A percentile compares a stretch with the other conserved stretches of the same genome.
These are phyloP conservation scores for Podospora pseudopauciseta DNA, from an alignment of 495 filamentous ascomycete genomes.

Conservation along the genomic window DNA sequence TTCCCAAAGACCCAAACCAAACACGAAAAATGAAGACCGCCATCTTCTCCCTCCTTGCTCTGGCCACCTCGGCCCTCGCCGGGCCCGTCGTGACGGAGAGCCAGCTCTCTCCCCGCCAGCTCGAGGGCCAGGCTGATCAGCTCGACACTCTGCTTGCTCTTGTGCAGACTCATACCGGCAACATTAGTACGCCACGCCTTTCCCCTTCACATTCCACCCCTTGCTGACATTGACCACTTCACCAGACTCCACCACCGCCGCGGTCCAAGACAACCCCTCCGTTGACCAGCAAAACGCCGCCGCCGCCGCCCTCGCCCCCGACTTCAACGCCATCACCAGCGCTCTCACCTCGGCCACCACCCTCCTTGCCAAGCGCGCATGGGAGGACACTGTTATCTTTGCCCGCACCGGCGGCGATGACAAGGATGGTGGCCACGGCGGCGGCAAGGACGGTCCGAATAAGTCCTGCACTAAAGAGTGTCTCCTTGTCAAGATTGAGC, in stretches of 20 bases:
- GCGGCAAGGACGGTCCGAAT: background rate
- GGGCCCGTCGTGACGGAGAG: conserved; percentile 28
- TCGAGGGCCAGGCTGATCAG: conserved; percentile 33
- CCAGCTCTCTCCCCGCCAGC: conserved; percentile 15
- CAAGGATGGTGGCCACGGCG: background rate
- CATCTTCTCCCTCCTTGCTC: conserved; percentile 33
- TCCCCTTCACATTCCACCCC: background rate
- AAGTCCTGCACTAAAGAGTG: conserved; percentile 14
- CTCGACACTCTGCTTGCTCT: conserved; percentile 29
- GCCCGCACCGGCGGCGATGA: conserved; percentile 16
- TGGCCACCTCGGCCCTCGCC: conserved; percentile 36
- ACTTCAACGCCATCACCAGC: conserved; percentile 33
- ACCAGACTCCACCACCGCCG: conserved; percentile 27
- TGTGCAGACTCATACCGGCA: conserved; percentile 34
- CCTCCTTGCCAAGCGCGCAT: conserved; percentile 32
- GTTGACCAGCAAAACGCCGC: conserved; percentile 26
- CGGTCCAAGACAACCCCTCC: conserved; percentile 26
- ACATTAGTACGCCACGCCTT: conserved; percentile 33
- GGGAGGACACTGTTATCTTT: conserved; percentile 9
- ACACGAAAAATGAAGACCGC: conserved; percentile 36
- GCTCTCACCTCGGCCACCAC: conserved; percentile 30
- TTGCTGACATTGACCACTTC: background rate
- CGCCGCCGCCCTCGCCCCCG: conserved; percentile 31
- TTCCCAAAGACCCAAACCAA: background rate
- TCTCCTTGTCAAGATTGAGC: conserved; percentile 28